A percentile compares a stretch with the other conserved stretches of the same genome.
phyloP scores from a whole-genome alignment of 2,329 filamentous ascomycete genomes.

The Pyrenophora tritici-repentis region DNA sequence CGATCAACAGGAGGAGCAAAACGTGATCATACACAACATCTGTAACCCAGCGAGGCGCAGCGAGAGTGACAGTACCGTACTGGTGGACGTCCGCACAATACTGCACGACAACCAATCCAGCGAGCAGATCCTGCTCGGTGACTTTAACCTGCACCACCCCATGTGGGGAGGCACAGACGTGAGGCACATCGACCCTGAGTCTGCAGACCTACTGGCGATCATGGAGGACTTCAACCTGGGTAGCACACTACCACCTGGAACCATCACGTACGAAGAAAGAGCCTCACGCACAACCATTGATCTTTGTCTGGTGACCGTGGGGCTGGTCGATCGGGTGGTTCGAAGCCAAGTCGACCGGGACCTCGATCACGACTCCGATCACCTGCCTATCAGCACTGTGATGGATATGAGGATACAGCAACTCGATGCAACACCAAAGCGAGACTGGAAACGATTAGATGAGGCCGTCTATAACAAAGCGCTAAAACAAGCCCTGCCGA shows the following conservation, averaged over 20 bases:
- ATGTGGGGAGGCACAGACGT: conserved; percentile 13
- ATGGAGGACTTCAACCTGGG: conserved; percentile 15
- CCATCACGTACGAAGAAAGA: conserved; percentile 18
- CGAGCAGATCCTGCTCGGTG: conserved; percentile 15
- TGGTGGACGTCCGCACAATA: background rate
- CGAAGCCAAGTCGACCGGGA: conserved; percentile 12
- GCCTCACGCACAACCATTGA: conserved; percentile 12
- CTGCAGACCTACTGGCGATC: conserved; percentile 17
- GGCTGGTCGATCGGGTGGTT: conserved; percentile 17
- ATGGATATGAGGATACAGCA: conserved; percentile 13
- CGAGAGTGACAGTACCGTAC: conserved; percentile 6
- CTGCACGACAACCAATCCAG: conserved; percentile 2
- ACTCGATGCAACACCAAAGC: background rate
- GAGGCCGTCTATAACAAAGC: conserved; percentile 6
- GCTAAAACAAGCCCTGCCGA: conserved; percentile 13
- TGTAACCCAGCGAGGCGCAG: conserved; percentile 22
- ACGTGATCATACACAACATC: conserved; percentile 21
- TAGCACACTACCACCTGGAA: conserved; percentile 11
- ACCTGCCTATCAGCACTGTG: conserved; percentile 26
- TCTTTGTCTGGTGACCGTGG: conserved; percentile 14
- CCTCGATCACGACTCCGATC: conserved; percentile 27
- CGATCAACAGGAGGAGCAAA: conserved; percentile 2
- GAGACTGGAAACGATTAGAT: conserved; percentile 12
- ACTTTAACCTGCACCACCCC: conserved; percentile 20
- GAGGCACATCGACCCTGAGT: conserved; percentile 11